Base-by-base conservation (phyloP, 108 stramenopile genomes). In the Parietichytrium sp. region DNA sequence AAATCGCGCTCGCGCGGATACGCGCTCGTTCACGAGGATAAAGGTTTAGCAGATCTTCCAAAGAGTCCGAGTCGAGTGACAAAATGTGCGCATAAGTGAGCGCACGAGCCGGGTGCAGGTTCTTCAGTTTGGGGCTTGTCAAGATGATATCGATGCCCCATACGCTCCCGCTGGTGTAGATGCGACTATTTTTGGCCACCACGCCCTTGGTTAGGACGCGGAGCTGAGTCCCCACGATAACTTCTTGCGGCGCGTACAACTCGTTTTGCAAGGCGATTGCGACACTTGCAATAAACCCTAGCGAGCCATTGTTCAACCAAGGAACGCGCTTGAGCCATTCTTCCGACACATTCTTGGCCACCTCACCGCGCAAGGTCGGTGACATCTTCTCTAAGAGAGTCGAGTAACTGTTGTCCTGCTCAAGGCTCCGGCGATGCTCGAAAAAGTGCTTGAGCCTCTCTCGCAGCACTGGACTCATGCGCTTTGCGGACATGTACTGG, bases 61-160 rank as follows among this genome's bases (percentile, higher is more conserved):
- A 25, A 38, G 61, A 23, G 20, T 72, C 33, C 42, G 36, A 42
- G 38, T 72, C 38, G 6, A 72, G 20, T 10, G 38, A 72, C 29
- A 72, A 20, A 3, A 72, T 42, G 38, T 72, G 61, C 8, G 61
- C 61, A 72, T 23, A 72, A 25, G 61, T 72, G 0, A 72, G 42
- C 20, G 61, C 61, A 6, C 61, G 33, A 6, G 61, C 36, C 10
- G 61, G 61, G 10, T 72, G 36, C 42, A 45, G 36, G 61, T 72
- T 42, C 38, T 42, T 33, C 13, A 72, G 42, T 0, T 23, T n/a
- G 42, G 36, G 38, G n/a, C 38, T 45, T 16, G 29, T 15, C 33
- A 72, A 33, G 42, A 72, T 72, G 38, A 72, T 72, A 2, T 72
- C 61, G 45, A 72, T 72, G 42, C 61, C 61, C 61, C 61, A 72